These are phyloP conservation scores for Lolium rigidum DNA, from an alignment of 176 grass and related monocot genomes.

Conservation along the genomic window DNA sequence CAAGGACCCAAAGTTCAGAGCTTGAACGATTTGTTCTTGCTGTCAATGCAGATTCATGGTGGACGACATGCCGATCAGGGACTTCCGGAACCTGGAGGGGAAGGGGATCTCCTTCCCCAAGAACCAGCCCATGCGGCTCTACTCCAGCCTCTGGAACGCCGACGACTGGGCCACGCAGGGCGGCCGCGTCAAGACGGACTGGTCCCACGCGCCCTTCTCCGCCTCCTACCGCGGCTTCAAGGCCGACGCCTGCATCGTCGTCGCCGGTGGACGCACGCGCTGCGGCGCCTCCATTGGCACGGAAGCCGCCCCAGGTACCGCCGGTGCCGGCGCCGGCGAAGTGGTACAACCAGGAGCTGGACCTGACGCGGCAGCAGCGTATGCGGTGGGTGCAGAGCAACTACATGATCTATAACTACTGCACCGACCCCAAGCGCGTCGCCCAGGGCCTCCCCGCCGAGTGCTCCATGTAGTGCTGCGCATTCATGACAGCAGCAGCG, in stretches of 20 bases:
- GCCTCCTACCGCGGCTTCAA: no score
- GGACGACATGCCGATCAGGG: constrained; percentile 76
- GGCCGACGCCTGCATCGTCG: constrained; percentile 28
- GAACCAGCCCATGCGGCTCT: constrained; percentile 85
- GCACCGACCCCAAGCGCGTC: constrained; percentile 72
- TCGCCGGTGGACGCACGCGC: constrained; percentile 37
- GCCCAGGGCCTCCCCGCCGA: constrained; percentile 68
- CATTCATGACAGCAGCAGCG: neutral
- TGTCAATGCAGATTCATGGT: constrained; percentile 75
- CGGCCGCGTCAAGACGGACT: constrained; percentile 84
- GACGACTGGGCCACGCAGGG: constrained; percentile 94
- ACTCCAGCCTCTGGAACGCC: constrained; percentile 93
- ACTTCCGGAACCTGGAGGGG: constrained; percentile 72
- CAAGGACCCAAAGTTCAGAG: no score
- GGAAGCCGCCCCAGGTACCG: neutral
- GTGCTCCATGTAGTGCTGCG: constrained; percentile 50
- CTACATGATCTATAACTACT: constrained; percentile 98
- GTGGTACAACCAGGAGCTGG: constrained; percentile 91
- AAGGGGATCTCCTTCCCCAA: constrained; percentile 82
- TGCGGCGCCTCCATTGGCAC: constrained; percentile 41
- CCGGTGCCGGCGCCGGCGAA: neutral
- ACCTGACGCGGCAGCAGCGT: constrained; percentile 59
- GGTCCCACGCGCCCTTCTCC: constrained; percentile 75
- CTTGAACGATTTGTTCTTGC: neutral
- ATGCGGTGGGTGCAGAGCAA: constrained; percentile 79